These are phyloP conservation scores for Pezizomycotina sp. DNA, from an alignment of 2,329 filamentous ascomycete genomes.

Conservation along the genomic window DNA sequence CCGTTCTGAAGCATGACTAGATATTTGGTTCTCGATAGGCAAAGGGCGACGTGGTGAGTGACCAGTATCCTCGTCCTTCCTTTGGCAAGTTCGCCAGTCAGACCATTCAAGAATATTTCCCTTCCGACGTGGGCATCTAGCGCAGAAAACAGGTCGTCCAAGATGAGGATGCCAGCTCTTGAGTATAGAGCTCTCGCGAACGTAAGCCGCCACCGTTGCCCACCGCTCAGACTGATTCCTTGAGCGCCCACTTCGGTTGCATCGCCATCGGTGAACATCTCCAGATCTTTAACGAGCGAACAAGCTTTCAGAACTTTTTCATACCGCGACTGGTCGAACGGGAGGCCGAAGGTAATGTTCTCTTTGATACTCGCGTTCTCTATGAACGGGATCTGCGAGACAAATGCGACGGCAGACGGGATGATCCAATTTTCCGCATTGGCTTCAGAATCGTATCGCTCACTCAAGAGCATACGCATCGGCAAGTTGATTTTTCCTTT, in stretches of 20 bases:
- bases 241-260: constrained; percentile 69
- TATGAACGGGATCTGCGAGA: constrained; percentile 70
- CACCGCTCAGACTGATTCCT: constrained; percentile 68
- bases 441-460: constrained; percentile 47
- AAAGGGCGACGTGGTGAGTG: constrained; percentile 62
- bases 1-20: constrained; percentile 58
- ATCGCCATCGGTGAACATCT: constrained; percentile 61
- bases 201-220: constrained; percentile 67
- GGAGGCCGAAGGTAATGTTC: constrained; percentile 64
- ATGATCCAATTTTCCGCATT: constrained; percentile 50
- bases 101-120: constrained; percentile 60
- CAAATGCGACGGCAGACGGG: constrained; percentile 52
- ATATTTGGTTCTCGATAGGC: constrained; percentile 54
- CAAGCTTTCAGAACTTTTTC: constrained; percentile 53
- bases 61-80: constrained; percentile 62
- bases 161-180: constrained; percentile 54
- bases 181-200: constrained; percentile 69
- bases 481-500: constrained; percentile 42
- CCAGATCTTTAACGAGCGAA: constrained; percentile 56
- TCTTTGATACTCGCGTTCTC: constrained; percentile 64
- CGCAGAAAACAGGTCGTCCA: constrained; percentile 73
- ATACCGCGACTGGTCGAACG: constrained; percentile 52
- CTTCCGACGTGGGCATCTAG: constrained; percentile 68
- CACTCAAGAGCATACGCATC: constrained; percentile 33
- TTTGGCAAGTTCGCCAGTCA: constrained; percentile 51